Conservation (phyloP, 495 filamentous ascomycete species). For the Penicillium odoratum region DNA sequence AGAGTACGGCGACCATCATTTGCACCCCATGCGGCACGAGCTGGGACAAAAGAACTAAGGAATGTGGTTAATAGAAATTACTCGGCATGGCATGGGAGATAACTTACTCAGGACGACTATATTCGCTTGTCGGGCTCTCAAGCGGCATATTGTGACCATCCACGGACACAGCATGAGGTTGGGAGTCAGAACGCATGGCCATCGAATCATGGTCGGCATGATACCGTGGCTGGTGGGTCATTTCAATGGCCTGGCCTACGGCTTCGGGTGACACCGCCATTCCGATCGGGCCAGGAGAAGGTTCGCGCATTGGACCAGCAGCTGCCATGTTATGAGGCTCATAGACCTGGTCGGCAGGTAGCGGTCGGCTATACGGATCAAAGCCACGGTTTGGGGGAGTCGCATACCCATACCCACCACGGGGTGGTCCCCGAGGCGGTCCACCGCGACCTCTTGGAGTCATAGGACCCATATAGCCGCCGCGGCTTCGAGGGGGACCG, state of each 20-base stretch:
- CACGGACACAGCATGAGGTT: constrained; percentile 46
- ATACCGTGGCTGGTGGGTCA: constrained; percentile 57
- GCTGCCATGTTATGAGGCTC: constrained; percentile 33
- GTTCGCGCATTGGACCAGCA: constrained; percentile 27
- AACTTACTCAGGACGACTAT: constrained; percentile 74
- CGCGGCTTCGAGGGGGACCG: constrained; percentile 37
- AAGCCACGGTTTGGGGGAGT: constrained; percentile 27
- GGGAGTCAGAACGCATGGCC: constrained; percentile 68
- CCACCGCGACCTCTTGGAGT: constrained; percentile 30
- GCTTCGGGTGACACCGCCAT: constrained; percentile 53
- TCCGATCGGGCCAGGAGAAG: constrained; percentile 60
- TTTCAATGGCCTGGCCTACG: constrained; percentile 78
- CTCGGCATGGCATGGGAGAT: not conserved
- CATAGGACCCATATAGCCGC: constrained; percentile 40
- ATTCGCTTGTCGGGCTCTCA: constrained; percentile 64
- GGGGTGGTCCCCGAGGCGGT: constrained; percentile 49
- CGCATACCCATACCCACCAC: constrained; percentile 31
- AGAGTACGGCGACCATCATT: constrained; percentile 20
- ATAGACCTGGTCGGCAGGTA: constrained; percentile 34
- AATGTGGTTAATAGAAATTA: constrained; percentile 29
- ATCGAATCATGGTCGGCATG: constrained; percentile 52
- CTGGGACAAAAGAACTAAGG: constrained; percentile 60
- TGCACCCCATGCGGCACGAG: constrained; percentile 51
- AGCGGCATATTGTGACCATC: constrained; percentile 31
- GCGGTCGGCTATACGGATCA: constrained; percentile 25